These are phyloP conservation scores for Paraconiothyrium brasiliense DNA, from an alignment of 2,329 filamentous ascomycete species.

Conservation along the genomic window DNA sequence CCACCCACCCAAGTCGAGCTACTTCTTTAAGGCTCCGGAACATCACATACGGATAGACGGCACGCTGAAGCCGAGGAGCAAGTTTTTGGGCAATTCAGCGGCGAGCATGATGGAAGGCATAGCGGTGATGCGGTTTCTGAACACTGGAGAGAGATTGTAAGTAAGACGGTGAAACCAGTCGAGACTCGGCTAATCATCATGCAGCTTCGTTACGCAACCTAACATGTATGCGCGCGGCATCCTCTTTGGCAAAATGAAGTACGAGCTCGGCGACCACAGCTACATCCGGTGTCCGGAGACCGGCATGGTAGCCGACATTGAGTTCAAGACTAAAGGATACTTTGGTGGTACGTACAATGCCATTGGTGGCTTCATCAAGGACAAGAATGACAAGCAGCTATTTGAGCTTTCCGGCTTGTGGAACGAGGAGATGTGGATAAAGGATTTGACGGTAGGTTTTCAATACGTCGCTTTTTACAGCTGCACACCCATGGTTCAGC, in stretches of 20 bases:
- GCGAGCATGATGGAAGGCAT: constrained; percentile 99
- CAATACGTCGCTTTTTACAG: not conserved
- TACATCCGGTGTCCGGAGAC: constrained; percentile 91
- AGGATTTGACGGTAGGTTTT: constrained; percentile 74
- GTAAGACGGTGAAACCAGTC: constrained; percentile 40
- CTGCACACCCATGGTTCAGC: not conserved
- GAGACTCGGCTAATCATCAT: constrained; percentile 20
- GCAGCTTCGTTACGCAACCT: constrained; percentile 90
- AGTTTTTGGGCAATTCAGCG: constrained; percentile 95
- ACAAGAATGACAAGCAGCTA: constrained; percentile 84
- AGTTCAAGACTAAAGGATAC: constrained; percentile 99
- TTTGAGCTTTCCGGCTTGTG: constrained; percentile 90
- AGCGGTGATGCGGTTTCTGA: constrained; percentile 83
- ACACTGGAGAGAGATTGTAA: constrained; percentile 90
- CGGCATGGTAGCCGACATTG: constrained; percentile 86
- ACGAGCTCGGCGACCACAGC: constrained; percentile 96
- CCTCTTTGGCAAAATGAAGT: constrained; percentile 99
- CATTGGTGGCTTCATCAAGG: constrained; percentile 90
- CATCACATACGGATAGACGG: constrained; percentile 96
- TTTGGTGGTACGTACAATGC: constrained; percentile 96
- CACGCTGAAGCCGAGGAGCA: constrained; percentile 91
- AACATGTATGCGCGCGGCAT: constrained; percentile 99
- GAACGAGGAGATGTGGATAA: constrained; percentile 95
- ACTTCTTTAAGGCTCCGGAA: constrained; percentile 97
- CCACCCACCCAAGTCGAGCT: constrained; percentile 97